Evolutionary conservation across 768 basidiomycete genomes (phyloP).

Genomic region (Wakefieldia striispora): DNA sequence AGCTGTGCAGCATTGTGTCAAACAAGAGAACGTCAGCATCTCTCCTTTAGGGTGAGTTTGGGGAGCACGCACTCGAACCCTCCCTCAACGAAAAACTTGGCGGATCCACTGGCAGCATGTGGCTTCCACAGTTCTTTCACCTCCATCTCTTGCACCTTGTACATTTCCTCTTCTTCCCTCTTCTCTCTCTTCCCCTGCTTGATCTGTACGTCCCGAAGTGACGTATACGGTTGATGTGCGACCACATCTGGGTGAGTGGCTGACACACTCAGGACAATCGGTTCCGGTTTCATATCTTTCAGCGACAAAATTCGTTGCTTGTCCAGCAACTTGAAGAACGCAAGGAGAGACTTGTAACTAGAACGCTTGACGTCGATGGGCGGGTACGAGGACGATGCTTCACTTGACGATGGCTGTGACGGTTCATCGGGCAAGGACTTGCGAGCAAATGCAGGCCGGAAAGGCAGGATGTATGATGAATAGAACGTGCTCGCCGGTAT

Average conservation of each 20-base stretch:
- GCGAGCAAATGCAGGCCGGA: constrained; percentile 60
- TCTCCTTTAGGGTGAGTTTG: background rate
- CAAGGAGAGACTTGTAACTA: constrained; percentile 73
- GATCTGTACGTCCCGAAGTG: constrained; percentile 63
- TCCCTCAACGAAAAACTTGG: constrained; percentile 60
- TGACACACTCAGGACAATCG: constrained; percentile 55
- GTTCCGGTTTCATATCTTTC: constrained; percentile 58
- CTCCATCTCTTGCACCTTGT: constrained; percentile 48
- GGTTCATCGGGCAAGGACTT: constrained; percentile 11
- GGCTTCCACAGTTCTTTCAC: constrained; percentile 80
- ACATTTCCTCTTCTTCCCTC: constrained; percentile 48
- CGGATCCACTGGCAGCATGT: constrained; percentile 42
- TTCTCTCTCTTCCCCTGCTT: constrained; percentile 60
- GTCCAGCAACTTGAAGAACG: constrained; percentile 76
- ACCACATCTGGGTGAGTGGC: constrained; percentile 54
- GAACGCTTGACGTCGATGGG: constrained; percentile 76
- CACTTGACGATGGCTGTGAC: constrained; percentile 6
- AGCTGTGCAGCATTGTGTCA: constrained; percentile 34
- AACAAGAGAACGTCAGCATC: background rate
- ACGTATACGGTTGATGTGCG: constrained; percentile 51
- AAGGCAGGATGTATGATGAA: constrained; percentile 73
- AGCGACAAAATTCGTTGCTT: constrained; percentile 71
- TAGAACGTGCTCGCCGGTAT: constrained; percentile 77
- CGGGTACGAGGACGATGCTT: constrained; percentile 33
- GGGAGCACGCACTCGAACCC: constrained; percentile 54